A percentile compares a stretch with the other conserved stretches of the same genome.
phyloP scores from a whole-genome alignment of 1,284 basidiomycete genomes.

The Boletus austroedulis region DNA sequence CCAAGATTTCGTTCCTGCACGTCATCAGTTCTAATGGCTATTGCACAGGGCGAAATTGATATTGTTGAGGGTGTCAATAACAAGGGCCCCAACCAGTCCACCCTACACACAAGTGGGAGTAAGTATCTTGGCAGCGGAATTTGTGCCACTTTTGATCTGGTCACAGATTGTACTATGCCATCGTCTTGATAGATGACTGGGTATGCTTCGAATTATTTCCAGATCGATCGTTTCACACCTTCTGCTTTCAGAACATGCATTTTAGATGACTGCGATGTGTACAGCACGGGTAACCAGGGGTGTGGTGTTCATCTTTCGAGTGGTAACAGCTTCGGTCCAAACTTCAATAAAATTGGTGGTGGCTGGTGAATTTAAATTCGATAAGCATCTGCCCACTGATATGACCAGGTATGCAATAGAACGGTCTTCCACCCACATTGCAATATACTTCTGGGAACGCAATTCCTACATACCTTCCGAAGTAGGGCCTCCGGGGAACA shows the following conservation, averaged over 20 bases:
- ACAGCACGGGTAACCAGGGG: conserved; percentile 53
- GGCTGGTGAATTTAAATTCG: conserved; percentile 42
- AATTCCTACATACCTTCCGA: conserved; percentile 15
- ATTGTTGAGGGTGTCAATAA: conserved; percentile 70
- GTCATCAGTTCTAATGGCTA: not conserved
- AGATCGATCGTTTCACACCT: not conserved
- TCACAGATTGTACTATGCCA: conserved; percentile 61
- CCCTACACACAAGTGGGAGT: conserved; percentile 56
- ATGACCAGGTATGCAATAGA: conserved; percentile 27
- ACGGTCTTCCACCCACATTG: conserved; percentile 11
- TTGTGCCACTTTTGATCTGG: not conserved
- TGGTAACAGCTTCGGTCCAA: conserved; percentile 53
- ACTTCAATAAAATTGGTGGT: conserved; percentile 61
- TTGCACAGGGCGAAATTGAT: conserved; percentile 53
- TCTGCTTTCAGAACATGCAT: conserved; percentile 34
- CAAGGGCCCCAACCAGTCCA: conserved; percentile 51
- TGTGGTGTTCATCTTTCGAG: conserved; percentile 55
- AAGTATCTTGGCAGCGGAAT: not conserved
- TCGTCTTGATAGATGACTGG: conserved; percentile 46
- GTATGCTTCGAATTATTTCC: conserved; percentile 32
- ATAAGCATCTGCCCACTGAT: not conserved
- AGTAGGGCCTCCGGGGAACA: conserved; percentile 13
- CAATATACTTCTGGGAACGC: conserved; percentile 31
- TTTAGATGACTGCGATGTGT: conserved; percentile 54
- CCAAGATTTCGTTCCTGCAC: not conserved